phyloP scores from a whole-genome alignment of 192 early-diverging fungal genomes.

The Mortierella hygrophila region DNA sequence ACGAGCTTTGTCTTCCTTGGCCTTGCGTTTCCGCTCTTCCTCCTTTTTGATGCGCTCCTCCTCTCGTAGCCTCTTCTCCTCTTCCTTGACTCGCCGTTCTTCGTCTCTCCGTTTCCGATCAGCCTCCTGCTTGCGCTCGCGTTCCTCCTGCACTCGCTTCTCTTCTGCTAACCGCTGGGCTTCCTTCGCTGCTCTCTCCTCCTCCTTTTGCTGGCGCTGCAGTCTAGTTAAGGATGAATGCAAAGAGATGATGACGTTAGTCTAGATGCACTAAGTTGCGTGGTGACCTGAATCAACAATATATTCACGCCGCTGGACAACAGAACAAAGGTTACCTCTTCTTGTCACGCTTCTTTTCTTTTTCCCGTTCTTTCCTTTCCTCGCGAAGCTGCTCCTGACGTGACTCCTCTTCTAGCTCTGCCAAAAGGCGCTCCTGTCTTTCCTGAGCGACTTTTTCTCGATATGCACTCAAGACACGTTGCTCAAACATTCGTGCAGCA shows the following conservation, averaged over 20 bases:
- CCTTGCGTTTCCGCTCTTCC: slow-evolving; percentile 68
- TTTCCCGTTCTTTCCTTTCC: slow-evolving; percentile 69
- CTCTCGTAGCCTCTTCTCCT: slow-evolving; percentile 65
- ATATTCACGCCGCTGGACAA: not conserved
- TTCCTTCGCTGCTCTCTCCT: slow-evolving; percentile 73
- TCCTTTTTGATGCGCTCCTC: slow-evolving; percentile 62
- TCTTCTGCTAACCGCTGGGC: slow-evolving; percentile 64
- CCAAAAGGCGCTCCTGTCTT: slow-evolving; percentile 86
- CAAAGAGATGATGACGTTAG: not conserved
- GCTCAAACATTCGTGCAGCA: slow-evolving; percentile 97
- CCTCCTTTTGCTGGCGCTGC: slow-evolving; percentile 78
- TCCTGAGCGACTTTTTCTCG: slow-evolving; percentile 95
- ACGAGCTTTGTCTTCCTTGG: slow-evolving; percentile 64
- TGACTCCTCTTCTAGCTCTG: slow-evolving; percentile 91
- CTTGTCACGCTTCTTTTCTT: slow-evolving; percentile 81
- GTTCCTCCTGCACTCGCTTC: slow-evolving; percentile 51
- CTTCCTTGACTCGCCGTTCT: slow-evolving; percentile 70
- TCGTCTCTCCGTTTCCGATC: slow-evolving; percentile 72
- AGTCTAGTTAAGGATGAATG: slow-evolving; percentile 54
- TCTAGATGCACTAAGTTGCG: not conserved
- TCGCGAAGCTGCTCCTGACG: slow-evolving; percentile 70
- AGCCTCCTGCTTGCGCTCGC: slow-evolving; percentile 69
- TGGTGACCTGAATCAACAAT: not conserved
- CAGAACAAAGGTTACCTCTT: slow-evolving; percentile 69
- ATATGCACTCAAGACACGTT: slow-evolving; percentile 93